Evolutionary conservation across 148 eudicot genomes (phyloP), one percentile per base, ranked within the genome.

Genomic region (Heliamphora exappendiculata): DNA sequence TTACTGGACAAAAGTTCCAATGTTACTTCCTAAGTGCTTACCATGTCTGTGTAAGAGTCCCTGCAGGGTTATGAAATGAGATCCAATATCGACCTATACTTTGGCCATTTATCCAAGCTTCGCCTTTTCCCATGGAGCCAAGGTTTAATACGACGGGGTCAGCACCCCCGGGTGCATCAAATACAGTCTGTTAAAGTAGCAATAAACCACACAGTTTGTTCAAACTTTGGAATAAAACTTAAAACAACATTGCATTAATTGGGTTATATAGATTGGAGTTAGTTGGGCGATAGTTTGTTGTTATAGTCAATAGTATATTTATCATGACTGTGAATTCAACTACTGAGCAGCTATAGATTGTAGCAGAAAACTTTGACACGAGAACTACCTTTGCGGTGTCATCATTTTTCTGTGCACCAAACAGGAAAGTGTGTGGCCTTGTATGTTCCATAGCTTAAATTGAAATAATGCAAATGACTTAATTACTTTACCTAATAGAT

Each of bases 61-160:
- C 89, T 6, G 66, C 53, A 49, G 82, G 67, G 6, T 80, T 84
- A 31, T 2, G 84, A 70, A 82, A 84, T 55, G 91, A 86, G 31
- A 84, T 75, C 93, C 93, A 89, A 79, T 89, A 89, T 45, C 91
- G 80, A 19, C 93, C 91, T 31, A 89, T 82, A 67, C 91, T 89
- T 71, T 87, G 83, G 54, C 91, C 91, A 60, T 89, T 89, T 4
- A 89, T 67, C 89, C 89, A 89, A 42, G 81, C 88, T 78, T 87
- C 86, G 24, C 93, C 93, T 81, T 89, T 89, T 28, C 93, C 93
- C 89, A 89, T 86, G 19, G 86, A 79, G 51, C 83, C 86, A 36
- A 88, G 86, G 70, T 83, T 79, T 64, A 89, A 42, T 7, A 80
- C 89, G 16, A 86, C 78, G 0, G 93, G 91, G 54, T 86, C 80